Percentiles rank a stretch among this genome's conserved stretches.
phyloP scores from a whole-genome alignment of 2,329 filamentous ascomycete genomes.

The Arthrobotrys megalospora region DNA sequence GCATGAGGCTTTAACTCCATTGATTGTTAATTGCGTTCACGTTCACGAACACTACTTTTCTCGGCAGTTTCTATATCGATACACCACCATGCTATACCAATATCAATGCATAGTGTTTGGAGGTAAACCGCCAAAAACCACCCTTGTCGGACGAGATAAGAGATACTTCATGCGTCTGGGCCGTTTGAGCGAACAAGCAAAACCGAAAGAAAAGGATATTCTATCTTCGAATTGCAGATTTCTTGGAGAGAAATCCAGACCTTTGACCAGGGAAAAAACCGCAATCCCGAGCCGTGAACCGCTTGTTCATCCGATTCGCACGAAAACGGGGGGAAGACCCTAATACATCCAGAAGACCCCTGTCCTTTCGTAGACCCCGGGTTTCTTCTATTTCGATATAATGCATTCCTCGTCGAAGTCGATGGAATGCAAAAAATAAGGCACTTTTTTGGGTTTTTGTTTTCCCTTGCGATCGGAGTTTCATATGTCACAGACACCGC shows the following conservation, averaged over 20 bases:
- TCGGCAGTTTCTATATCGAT: constrained; percentile 26
- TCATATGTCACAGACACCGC: constrained; percentile 12
- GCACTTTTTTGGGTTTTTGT: neutral
- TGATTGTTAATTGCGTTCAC: constrained; percentile 9
- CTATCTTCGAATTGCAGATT: constrained; percentile 1
- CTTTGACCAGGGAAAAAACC: constrained; percentile 28
- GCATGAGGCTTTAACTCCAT: constrained; percentile 29
- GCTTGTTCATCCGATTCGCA: constrained; percentile 45
- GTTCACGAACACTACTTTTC: neutral
- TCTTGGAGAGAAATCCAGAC: neutral
- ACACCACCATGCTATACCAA: constrained; percentile 17
- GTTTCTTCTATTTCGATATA: constrained; percentile 15
- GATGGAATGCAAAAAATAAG: constrained; percentile 23
- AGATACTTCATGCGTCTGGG: constrained; percentile 19
- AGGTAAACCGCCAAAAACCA: neutral
- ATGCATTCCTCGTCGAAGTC: constrained; percentile 22
- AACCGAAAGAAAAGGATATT: neutral
- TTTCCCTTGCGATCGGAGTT: constrained; percentile 14
- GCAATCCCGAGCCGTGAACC: constrained; percentile 55
- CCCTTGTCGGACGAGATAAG: constrained; percentile 24
- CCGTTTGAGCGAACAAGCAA: constrained; percentile 17
- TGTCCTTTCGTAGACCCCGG: constrained; percentile 2
- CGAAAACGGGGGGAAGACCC: constrained; percentile 2
- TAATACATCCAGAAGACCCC: neutral
- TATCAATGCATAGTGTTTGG: neutral